Evolutionary conservation across 495 filamentous ascomycete species (phyloP), one percentile per base, ranked within the genome.

Genomic region (Xylaria castorea): DNA sequence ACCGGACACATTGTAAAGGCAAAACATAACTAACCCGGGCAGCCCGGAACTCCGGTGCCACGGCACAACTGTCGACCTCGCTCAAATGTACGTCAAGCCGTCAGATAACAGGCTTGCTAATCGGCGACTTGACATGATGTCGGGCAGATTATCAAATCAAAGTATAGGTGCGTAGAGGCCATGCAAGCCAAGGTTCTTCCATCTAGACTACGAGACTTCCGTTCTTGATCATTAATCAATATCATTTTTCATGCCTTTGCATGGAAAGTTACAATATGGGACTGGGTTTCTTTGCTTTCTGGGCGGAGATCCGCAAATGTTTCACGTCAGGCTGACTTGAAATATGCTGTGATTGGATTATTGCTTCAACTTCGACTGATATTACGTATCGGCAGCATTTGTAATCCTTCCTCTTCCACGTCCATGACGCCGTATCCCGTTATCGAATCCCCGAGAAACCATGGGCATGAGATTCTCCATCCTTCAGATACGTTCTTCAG

Each of bases 381-480:
- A 14, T 64, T 40, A 25, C 60, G 36, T 12, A 14, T 63, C 3
- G 5, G 12, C 22, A 25, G 22, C 38, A 64, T 42, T 64, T 42
- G 61, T 64, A 64, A 64, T 64, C 61, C 38, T 16, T 63, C n/a
- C 61, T 22, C 36, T 44, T 18, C 14, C n/a, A 30, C 38, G 25
- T 32, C 58, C 58, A 64, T 64, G 36, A 46, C 61, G 38, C 61
- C 61, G 25, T 64, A 64, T 64, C 38, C 61, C 61, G 12, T 46
- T 38, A 64, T 64, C 58, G 8, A 25, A 57, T 16, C 6, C 12
- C 53, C 12, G 27, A n/a, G 14, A 32, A 7, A 57, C 2, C n/a
- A 30, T 30, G 14, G 1, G 53, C 22, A 32, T 32, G 27, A 18
- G 14, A 16, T 32, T 18, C 27, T 32, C 30, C 14, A n/a, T 32